phyloP scores from a whole-genome alignment of 2,329 filamentous ascomycete genomes.

The Stagonosporopsis rhizophila region DNA sequence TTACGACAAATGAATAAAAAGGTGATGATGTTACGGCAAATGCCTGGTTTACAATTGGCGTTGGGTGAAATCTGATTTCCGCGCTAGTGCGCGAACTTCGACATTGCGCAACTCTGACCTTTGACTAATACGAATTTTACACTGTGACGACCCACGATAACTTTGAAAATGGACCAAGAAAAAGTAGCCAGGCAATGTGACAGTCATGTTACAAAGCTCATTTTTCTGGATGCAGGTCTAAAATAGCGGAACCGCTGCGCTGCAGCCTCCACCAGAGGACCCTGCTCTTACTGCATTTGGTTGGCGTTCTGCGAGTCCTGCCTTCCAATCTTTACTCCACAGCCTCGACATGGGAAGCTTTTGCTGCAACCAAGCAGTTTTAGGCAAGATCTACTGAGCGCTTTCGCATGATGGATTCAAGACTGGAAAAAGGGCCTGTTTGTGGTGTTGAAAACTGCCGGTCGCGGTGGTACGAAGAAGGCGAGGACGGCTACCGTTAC shows the following conservation, averaged over 20 bases:
- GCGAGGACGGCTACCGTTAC: conserved; percentile 78
- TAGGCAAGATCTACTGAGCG: background rate
- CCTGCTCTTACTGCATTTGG: conserved; percentile 4
- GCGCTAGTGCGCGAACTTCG: conserved; percentile 33
- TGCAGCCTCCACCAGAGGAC: conserved; percentile 2
- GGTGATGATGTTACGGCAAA: conserved; percentile 45
- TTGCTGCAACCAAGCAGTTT: background rate
- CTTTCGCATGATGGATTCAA: conserved; percentile 17
- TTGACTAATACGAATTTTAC: conserved; percentile 2
- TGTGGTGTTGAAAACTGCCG: conserved; percentile 72
- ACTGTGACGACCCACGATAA: background rate
- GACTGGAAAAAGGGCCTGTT: conserved; percentile 35
- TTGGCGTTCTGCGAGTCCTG: background rate
- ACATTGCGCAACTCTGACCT: conserved; percentile 1
- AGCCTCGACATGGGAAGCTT: background rate
- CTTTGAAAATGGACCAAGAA: background rate
- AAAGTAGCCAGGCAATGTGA: background rate
- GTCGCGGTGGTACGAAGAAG: conserved; percentile 69
- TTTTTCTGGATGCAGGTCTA: background rate
- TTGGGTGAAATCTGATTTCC: conserved; percentile 32
- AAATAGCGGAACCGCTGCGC: background rate
- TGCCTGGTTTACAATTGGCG: conserved; percentile 28
- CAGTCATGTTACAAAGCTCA: background rate
- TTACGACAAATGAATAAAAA: conserved; percentile 48
- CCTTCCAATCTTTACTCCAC: background rate